Evolutionary conservation across 2,329 filamentous ascomycete genomes (phyloP), one percentile per base, ranked within the genome.

Genomic region (Ophiostoma angusticollis): DNA sequence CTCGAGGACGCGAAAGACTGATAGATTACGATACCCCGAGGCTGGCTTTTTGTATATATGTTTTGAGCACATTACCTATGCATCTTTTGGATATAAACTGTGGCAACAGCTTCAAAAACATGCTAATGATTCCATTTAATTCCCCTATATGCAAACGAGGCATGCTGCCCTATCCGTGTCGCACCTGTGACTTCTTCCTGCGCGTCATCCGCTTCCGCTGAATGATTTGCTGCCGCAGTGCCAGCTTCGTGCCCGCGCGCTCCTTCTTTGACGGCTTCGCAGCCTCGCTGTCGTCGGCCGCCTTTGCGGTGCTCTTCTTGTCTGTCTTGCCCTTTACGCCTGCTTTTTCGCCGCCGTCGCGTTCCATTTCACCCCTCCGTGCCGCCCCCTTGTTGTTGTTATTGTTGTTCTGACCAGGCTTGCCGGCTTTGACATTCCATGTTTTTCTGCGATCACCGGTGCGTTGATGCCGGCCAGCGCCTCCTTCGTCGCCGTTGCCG

Each of bases 131-230:
- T n/a, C n/a, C n/a, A n/a, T n/a, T n/a, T n/a, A n/a, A n/a, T n/a
- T n/a, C n/a, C n/a, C n/a, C n/a, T n/a, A n/a, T n/a, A n/a, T n/a
- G n/a, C n/a, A n/a, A n/a, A n/a, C n/a, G n/a, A n/a, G n/a, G n/a
- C n/a, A n/a, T n/a, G n/a, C n/a, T n/a, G n/a, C n/a, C n/a, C n/a
- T n/a, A n/a, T n/a, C n/a, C n/a, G n/a, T n/a, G n/a, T n/a, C n/a
- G n/a, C n/a, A n/a, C n/a, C n/a, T n/a, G n/a, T n/a, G n/a, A n/a
- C 63, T 75, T 76, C 61, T 79, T 81, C 59, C 80, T 80, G 43
- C 85, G 74, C 66, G 80, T 72, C 64, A 81, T 74, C 46, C 85
- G 71, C 66, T 93, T 95, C 58, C 84, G 79, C 35, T 77, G 79
- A 58, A 94, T 93, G 53, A 95, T 83, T 53, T 78, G 79, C 52